These are phyloP conservation scores for Fusarium mexicanum DNA, from an alignment of 2,329 filamentous ascomycete genomes.

Conservation along the genomic window DNA sequence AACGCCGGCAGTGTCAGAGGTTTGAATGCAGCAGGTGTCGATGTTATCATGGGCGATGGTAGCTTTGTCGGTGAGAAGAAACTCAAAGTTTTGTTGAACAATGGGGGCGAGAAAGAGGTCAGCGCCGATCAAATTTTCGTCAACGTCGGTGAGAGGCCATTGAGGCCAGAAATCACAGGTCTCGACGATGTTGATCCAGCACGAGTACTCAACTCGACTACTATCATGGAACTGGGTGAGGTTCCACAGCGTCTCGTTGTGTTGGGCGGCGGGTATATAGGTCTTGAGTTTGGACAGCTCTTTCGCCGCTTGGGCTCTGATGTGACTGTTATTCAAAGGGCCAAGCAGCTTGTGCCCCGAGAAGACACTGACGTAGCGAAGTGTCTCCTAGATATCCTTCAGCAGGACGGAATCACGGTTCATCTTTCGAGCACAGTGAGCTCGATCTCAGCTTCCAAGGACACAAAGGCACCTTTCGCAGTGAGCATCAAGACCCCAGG, in stretches of 20 bases:
- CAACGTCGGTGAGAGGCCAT: conserved; percentile 57
- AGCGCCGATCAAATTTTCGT: conserved; percentile 56
- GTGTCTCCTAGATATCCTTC: conserved; percentile 53
- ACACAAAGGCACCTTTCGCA: conserved; percentile 19
- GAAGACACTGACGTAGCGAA: conserved; percentile 61
- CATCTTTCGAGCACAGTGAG: conserved; percentile 49
- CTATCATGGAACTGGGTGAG: conserved; percentile 56
- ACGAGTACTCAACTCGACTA: conserved; percentile 57
- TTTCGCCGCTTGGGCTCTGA: conserved; percentile 59
- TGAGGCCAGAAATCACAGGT: conserved; percentile 50
- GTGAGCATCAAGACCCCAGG: conserved; percentile 34
- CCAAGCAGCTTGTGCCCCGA: conserved; percentile 52
- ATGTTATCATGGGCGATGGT: conserved; percentile 57
- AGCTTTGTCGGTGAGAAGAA: conserved; percentile 54
- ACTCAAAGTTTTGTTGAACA: conserved; percentile 47
- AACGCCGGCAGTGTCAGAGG: conserved; percentile 57
- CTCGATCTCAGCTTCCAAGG: conserved; percentile 36
- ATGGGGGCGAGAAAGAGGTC: conserved; percentile 47
- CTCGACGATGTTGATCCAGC: conserved; percentile 48
- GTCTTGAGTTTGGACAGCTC: conserved; percentile 63
- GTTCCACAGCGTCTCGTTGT: conserved; percentile 61
- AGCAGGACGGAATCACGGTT: conserved; percentile 58
- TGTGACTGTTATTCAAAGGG: conserved; percentile 59
- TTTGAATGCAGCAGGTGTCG: conserved; percentile 52
- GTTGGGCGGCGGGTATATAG: conserved; percentile 63